Evolutionary conservation across 78 protist species (phyloP).

Genomic region (Dictyostelium brefeldianum): DNA sequence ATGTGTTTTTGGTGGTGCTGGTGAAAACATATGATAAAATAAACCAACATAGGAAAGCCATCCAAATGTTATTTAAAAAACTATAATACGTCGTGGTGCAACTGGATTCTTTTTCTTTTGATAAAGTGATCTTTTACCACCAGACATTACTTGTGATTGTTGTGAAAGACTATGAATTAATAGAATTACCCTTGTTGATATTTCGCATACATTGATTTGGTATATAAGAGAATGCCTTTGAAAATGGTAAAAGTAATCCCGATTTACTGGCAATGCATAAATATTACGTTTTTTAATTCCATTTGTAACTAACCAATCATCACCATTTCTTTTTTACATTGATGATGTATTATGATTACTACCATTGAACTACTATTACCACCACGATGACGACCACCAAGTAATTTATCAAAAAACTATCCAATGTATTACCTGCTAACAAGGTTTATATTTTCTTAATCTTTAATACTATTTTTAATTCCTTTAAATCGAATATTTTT

Average conservation of each 20-base stretch:
- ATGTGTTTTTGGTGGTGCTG: no score
- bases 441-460: neutral
- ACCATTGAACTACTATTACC: no score
- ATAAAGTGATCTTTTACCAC: conserved; percentile 8
- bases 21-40: no score
- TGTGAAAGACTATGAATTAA: conserved; percentile 10
- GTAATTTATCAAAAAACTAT: no score
- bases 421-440: neutral
- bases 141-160: neutral
- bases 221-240: neutral
- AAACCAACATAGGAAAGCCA: no score
- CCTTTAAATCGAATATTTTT: conserved; percentile 5
- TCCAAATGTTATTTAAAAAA: no score
- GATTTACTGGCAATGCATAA: conserved; percentile 32
- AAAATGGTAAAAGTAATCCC: conserved; percentile 34
- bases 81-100: neutral
- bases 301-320: conserved; percentile 62
- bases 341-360: no score
- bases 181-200: neutral
- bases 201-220: neutral
- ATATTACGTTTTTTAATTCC: conserved; percentile 40
- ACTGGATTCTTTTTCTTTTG: conserved; percentile 18
- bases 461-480: neutral
- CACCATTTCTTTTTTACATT: conserved; percentile 16
- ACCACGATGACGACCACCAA: no score